Conservation (phyloP, 768 basidiomycete species). For the Boletus tomentosulus region DNA sequence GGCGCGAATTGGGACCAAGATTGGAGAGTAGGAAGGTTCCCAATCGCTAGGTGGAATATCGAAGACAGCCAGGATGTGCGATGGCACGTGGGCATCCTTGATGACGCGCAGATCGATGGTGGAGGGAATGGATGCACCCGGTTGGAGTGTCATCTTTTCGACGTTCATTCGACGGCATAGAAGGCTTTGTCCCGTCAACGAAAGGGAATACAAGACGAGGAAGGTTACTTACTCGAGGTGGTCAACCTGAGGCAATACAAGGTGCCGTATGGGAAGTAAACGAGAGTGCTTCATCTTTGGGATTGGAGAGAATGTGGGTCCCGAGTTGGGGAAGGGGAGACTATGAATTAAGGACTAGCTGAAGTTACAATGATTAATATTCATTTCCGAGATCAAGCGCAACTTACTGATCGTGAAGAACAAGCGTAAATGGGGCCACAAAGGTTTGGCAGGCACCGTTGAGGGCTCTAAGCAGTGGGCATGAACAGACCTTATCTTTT, state of each 20-base stretch:
- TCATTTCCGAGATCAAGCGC: conserved; percentile 14
- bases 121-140: conserved; percentile 33
- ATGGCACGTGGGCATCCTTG: conserved; percentile 46
- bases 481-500: not conserved
- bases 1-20: conserved; percentile 52
- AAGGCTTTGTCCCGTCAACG: conserved; percentile 19
- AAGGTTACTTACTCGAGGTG: conserved; percentile 26
- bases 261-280: conserved; percentile 23
- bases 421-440: not conserved
- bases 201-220: not conserved
- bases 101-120: conserved; percentile 47
- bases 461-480: not conserved
- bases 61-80: conserved; percentile 52
- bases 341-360: conserved; percentile 3
- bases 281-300: conserved; percentile 18
- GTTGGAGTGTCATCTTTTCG: conserved; percentile 18
- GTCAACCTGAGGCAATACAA: conserved; percentile 17
- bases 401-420: conserved; percentile 27
- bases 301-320: conserved; percentile 14
- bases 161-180: conserved; percentile 35
- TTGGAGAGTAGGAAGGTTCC: conserved; percentile 32
- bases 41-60: conserved; percentile 28
- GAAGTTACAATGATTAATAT: too few species aligned
- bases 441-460: not conserved
- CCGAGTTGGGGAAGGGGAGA: conserved; percentile 13